These are phyloP conservation scores for Populus pruinosa DNA, from an alignment of 345 rosid genomes.

Conservation along the genomic window DNA sequence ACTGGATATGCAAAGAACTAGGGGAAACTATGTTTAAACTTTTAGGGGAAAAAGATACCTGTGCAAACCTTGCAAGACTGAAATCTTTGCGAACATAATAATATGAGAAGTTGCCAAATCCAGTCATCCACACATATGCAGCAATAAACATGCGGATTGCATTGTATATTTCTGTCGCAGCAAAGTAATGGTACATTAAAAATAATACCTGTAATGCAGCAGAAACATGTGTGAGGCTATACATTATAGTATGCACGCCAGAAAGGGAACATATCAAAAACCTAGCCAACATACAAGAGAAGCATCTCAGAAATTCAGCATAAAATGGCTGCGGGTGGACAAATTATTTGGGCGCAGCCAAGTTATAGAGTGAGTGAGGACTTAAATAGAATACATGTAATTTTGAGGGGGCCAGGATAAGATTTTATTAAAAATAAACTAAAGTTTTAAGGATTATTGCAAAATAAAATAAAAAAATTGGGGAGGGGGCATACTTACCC, in stretches of 20 bases:
- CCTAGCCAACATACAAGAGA: constrained; percentile 2
- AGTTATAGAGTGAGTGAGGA: no score
- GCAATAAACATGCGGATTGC: constrained; percentile 94
- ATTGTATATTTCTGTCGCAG: constrained; percentile 89
- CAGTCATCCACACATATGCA: constrained; percentile 99
- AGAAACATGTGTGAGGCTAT: constrained; percentile 14
- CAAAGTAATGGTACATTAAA: constrained; percentile 99
- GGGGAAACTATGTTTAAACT: background rate
- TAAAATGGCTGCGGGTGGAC: no score
- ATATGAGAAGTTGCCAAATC: constrained; percentile 97
- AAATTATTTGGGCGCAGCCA: no score
- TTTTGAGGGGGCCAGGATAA: no score
- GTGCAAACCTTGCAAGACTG: constrained; percentile 90
- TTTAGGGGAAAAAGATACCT: constrained; percentile 46
- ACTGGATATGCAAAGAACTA: constrained; percentile 12
- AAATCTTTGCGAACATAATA: constrained; percentile 97
- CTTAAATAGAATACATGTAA: no score
- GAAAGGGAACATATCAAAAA: constrained; percentile 5
- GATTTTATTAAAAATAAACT: no score
- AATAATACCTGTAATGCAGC: constrained; percentile 72
- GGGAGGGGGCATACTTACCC: no score
- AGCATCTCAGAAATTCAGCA: background rate
- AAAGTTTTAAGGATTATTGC: no score
- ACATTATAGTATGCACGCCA: background rate
- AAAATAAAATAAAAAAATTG: no score